Percentiles rank a stretch among this genome's conserved stretches.
phyloP scores from a whole-genome alignment of 2,329 filamentous ascomycete genomes.

The Xylaria sp. region DNA sequence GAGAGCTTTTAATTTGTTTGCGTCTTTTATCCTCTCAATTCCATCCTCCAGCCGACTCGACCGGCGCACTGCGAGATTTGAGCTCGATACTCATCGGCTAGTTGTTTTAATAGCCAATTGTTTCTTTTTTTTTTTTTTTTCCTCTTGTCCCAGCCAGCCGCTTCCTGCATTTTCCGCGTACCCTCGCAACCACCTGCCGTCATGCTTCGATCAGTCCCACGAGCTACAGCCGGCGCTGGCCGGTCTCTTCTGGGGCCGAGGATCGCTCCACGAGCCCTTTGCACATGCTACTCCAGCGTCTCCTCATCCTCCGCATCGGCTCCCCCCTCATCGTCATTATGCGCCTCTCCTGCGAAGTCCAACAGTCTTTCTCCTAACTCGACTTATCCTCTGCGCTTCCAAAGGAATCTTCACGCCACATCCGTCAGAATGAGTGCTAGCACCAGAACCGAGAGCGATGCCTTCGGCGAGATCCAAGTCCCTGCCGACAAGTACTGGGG shows the following conservation, averaged over 20 bases:
- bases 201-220: constrained; percentile 46
- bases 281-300: constrained; percentile 44
- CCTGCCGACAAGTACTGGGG: constrained; percentile 96
- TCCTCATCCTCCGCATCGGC: constrained; percentile 18
- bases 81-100: neutral
- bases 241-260: constrained; percentile 44
- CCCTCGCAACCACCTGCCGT: constrained; percentile 3
- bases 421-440: constrained; percentile 55
- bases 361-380: constrained; percentile 26
- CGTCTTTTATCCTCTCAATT: constrained; percentile 19
- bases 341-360: constrained; percentile 32
- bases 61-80: neutral
- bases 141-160: constrained; percentile 4
- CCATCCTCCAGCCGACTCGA: neutral
- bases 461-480: constrained; percentile 96
- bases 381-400: constrained; percentile 38
- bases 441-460: constrained; percentile 90
- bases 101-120: neutral
- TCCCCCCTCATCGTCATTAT: constrained; percentile 29
- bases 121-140: constrained; percentile 1
- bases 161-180: neutral
- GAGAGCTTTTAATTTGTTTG: constrained; percentile 2
- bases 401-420: constrained; percentile 52
- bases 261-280: constrained; percentile 41
- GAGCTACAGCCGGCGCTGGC: constrained; percentile 42